phyloP scores from a whole-genome alignment of 1,284 basidiomycete species.

The Mycena citricolor region DNA sequence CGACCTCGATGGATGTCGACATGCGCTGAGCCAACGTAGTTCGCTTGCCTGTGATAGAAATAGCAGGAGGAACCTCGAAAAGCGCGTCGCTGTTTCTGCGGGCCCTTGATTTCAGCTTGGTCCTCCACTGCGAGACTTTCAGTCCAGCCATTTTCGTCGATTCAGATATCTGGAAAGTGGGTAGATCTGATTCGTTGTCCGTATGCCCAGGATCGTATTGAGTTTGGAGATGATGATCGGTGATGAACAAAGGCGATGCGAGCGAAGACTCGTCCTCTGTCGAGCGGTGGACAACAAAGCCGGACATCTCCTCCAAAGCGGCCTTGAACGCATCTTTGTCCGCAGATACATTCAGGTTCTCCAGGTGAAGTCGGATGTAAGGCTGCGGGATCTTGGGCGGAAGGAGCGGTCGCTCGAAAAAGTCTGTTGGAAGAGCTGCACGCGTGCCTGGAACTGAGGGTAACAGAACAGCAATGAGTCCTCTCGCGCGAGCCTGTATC shows the following conservation, averaged over 20 bases:
- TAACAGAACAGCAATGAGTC: too few species aligned
- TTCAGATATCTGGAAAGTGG: constrained; percentile 57
- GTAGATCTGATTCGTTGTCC: constrained; percentile 36
- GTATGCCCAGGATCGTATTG: constrained; percentile 42
- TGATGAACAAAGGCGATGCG: constrained; percentile 62
- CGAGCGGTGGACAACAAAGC: constrained; percentile 44
- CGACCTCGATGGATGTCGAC: constrained; percentile 33
- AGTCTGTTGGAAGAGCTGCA: constrained; percentile 42
- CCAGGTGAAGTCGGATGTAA: constrained; percentile 60
- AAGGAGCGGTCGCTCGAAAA: constrained; percentile 56
- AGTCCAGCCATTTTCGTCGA: constrained; percentile 58
- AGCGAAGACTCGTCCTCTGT: constrained; percentile 25
- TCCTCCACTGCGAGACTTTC: constrained; percentile 64
- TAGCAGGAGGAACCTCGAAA: constrained; percentile 10
- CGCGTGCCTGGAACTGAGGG: too few species aligned
- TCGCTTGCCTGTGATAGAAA: constrained; percentile 15
- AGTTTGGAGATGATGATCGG: constrained; percentile 54
- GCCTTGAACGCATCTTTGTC: constrained; percentile 21
- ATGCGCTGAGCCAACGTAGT: constrained; percentile 5
- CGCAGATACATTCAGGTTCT: constrained; percentile 38
- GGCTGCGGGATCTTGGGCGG: constrained; percentile 49
- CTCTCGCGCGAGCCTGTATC: constrained; percentile 26
- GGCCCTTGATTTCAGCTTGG: constrained; percentile 29
- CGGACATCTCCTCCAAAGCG: constrained; percentile 49
- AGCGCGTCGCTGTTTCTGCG: constrained; percentile 2